These are phyloP conservation scores for Ogataea naganishii DNA, from an alignment of 805 yeast species.

Conservation along the genomic window DNA sequence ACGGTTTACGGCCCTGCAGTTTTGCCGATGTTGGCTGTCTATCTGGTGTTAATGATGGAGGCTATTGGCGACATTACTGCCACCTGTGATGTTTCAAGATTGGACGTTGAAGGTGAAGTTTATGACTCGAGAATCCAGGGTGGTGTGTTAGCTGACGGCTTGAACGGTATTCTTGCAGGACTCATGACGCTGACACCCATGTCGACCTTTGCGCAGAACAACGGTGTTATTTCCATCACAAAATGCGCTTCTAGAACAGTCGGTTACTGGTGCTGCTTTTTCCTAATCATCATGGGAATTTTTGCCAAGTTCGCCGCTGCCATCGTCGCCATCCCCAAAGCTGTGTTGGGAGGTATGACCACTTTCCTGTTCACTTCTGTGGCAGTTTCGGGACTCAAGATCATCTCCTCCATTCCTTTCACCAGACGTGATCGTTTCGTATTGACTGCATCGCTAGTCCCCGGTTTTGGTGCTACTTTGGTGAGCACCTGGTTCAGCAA, in stretches of 20 bases:
- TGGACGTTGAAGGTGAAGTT: conserved; percentile 71
- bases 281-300: conserved; percentile 77
- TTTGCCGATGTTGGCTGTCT: conserved; percentile 77
- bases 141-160: conserved; percentile 84
- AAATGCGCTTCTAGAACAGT: conserved; percentile 81
- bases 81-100: conserved; percentile 82
- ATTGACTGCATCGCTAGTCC: conserved; percentile 40
- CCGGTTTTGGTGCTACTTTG: conserved; percentile 43
- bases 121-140: conserved; percentile 89
- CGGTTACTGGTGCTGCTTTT: conserved; percentile 48
- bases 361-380: conserved; percentile 48
- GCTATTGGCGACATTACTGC: conserved; percentile 94
- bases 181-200: conserved; percentile 81
- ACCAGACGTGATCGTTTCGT: conserved; percentile 51
- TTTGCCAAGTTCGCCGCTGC: conserved; percentile 86
- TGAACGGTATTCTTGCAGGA: conserved; percentile 70
- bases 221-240: conserved; percentile 88
- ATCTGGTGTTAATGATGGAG: conserved; percentile 80
- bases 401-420: conserved; percentile 44
- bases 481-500: conserved; percentile 37
- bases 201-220: conserved; percentile 91
- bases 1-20: conserved; percentile 79
- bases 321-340: conserved; percentile 69
- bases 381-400: conserved; percentile 50
- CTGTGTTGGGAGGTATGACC: conserved; percentile 85